Evolutionary conservation across 176 grass and related monocot genomes (phyloP).

Genomic region (Carex pumila): DNA sequence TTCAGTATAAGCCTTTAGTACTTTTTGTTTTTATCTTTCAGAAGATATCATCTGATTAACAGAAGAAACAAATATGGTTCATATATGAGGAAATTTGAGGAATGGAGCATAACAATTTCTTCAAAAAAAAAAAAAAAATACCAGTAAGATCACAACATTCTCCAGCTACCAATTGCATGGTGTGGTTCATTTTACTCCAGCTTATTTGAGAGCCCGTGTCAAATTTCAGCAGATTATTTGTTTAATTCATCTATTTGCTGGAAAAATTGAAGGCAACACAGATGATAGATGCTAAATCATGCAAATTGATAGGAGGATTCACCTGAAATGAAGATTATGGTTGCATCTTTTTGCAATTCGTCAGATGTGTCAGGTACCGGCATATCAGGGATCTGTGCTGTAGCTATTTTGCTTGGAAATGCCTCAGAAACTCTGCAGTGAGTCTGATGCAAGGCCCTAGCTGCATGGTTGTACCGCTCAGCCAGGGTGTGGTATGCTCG

Average conservation of each 20-base stretch:
- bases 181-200: neutral
- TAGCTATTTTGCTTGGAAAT: constrained; percentile 43
- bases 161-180: constrained; percentile 4
- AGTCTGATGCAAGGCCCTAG: constrained; percentile 73
- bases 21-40: neutral
- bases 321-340: neutral
- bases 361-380: neutral
- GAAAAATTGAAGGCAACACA: neutral
- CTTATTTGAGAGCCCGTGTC: neutral
- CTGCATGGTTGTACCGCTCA: constrained; percentile 78
- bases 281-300: neutral
- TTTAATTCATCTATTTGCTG: neutral
- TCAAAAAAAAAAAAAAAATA: neutral
- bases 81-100: neutral
- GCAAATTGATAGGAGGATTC: neutral
- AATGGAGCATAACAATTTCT: neutral
- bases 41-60: neutral
- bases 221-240: neutral
- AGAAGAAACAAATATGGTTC: neutral
- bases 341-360: constrained; percentile 5
- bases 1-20: neutral
- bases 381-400: neutral
- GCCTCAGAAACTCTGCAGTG: constrained; percentile 68
- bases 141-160: neutral
- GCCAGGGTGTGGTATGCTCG: constrained; percentile 80